Evolutionary conservation across 805 yeast genomes (phyloP).

Genomic region (Helenozyma baotianmanensis): DNA sequence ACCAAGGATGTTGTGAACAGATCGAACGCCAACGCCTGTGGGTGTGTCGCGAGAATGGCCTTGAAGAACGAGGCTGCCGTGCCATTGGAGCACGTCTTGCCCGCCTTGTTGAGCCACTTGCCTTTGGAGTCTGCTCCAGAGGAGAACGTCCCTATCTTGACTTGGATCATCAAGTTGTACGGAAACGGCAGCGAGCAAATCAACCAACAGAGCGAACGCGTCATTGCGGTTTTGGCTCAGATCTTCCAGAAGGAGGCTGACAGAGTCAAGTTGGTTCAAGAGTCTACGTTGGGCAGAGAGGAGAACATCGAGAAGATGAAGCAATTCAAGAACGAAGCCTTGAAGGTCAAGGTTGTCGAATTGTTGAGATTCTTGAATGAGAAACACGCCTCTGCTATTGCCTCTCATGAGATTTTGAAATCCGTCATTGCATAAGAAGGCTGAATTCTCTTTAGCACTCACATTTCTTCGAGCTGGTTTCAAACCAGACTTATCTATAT

Average conservation of each 20-base stretch:
- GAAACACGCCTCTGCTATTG: constrained; percentile 59
- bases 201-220: constrained; percentile 50
- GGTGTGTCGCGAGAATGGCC: constrained; percentile 92
- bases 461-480: too few species aligned
- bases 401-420: constrained; percentile 45
- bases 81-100: constrained; percentile 67
- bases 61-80: constrained; percentile 65
- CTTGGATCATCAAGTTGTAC: constrained; percentile 69
- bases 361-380: constrained; percentile 70
- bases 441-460: too few species aligned
- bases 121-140: constrained; percentile 87
- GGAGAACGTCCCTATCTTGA: constrained; percentile 88
- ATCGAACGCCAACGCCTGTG: constrained; percentile 90
- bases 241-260: constrained; percentile 76
- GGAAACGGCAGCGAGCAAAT: constrained; percentile 55
- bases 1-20: constrained; percentile 74
- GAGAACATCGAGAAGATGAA: constrained; percentile 70
- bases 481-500: too few species aligned
- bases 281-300: constrained; percentile 82
- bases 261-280: constrained; percentile 60
- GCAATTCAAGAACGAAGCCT: constrained; percentile 71
- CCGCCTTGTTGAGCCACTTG: constrained; percentile 73
- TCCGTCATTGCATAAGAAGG: constrained; percentile 31
- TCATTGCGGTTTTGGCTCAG: constrained; percentile 63
- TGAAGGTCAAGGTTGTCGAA: constrained; percentile 59